Evolutionary conservation across 2,329 filamentous ascomycete genomes (phyloP).

Genomic region (Orbilia oligospora): DNA sequence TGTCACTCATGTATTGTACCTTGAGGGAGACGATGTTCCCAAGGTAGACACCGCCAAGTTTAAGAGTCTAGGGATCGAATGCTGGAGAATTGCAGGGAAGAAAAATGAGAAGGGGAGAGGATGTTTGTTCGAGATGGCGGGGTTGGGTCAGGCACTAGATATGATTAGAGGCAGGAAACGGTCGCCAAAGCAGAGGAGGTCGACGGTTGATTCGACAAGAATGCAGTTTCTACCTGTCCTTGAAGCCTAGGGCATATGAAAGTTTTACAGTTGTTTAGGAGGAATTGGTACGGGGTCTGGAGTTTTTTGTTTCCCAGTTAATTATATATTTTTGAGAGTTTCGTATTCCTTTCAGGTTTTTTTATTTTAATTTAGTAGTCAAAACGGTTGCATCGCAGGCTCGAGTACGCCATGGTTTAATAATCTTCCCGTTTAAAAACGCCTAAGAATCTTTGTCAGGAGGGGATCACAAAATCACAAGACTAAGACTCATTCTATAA

Average conservation of each 20-base stretch:
- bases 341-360: background rate
- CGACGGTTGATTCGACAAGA: constrained; percentile 61
- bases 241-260: constrained; percentile 27
- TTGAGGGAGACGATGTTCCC: constrained; percentile 80
- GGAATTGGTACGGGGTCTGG: background rate
- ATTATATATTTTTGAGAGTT: background rate
- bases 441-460: background rate
- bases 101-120: constrained; percentile 63
- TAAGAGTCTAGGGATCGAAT: constrained; percentile 79
- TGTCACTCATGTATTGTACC: constrained; percentile 85
- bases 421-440: background rate
- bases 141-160: constrained; percentile 62
- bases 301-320: background rate
- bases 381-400: background rate
- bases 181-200: constrained; percentile 62
- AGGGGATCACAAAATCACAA: background rate
- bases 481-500: background rate
- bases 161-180: constrained; percentile 62
- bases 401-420: background rate
- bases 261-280: background rate
- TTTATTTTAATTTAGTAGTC: background rate
- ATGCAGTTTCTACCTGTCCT: constrained; percentile 28
- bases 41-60: constrained; percentile 78
- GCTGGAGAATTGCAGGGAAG: constrained; percentile 73
- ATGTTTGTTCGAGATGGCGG: constrained; percentile 62